Conservation (phyloP, 1,284 basidiomycete species). For the Agaricales sp. region DNA sequence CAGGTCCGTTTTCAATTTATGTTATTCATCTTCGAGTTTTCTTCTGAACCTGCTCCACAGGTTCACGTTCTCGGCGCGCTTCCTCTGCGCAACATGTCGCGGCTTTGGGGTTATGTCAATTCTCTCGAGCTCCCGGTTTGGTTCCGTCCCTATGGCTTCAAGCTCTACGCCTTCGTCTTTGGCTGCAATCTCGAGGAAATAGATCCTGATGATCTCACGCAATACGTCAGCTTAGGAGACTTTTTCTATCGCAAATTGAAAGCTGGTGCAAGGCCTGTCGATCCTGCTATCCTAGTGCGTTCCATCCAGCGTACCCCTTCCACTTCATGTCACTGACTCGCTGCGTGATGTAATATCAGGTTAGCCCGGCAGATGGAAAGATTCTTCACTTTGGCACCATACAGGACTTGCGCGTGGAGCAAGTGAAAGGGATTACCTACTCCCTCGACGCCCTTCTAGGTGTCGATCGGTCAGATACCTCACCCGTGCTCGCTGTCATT, state of each 20-base stretch:
- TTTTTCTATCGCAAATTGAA: slow-evolving; percentile 75
- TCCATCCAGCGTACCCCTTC: slow-evolving; percentile 89
- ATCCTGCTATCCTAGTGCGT: slow-evolving; percentile 61
- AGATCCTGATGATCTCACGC: slow-evolving; percentile 64
- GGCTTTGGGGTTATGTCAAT: slow-evolving; percentile 95
- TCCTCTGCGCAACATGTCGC: slow-evolving; percentile 87
- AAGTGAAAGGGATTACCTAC: slow-evolving; percentile 98
- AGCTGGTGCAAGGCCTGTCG: slow-evolving; percentile 72
- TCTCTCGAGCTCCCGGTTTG: slow-evolving; percentile 88
- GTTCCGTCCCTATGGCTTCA: slow-evolving; percentile 86
- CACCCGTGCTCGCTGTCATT: neutral
- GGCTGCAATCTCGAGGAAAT: slow-evolving; percentile 94
- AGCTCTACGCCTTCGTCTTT: slow-evolving; percentile 79
- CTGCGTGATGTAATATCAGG: slow-evolving; percentile 34
- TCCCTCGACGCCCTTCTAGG: slow-evolving; percentile 77
- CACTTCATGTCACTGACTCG: slow-evolving; percentile 77
- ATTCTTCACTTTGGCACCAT: slow-evolving; percentile 92
- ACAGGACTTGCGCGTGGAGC: slow-evolving; percentile 76
- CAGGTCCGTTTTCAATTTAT: slow-evolving; percentile 50
- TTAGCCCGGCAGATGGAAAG: slow-evolving; percentile 90
- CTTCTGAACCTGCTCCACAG: slow-evolving; percentile 30
- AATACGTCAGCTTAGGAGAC: slow-evolving; percentile 80
- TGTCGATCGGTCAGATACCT: slow-evolving; percentile 88
- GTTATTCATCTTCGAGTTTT: slow-evolving; percentile 2
- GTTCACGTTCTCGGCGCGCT: slow-evolving; percentile 94